Evolutionary conservation across 108 stramenopile species (phyloP).

Genomic region (Fragilaria radians): DNA sequence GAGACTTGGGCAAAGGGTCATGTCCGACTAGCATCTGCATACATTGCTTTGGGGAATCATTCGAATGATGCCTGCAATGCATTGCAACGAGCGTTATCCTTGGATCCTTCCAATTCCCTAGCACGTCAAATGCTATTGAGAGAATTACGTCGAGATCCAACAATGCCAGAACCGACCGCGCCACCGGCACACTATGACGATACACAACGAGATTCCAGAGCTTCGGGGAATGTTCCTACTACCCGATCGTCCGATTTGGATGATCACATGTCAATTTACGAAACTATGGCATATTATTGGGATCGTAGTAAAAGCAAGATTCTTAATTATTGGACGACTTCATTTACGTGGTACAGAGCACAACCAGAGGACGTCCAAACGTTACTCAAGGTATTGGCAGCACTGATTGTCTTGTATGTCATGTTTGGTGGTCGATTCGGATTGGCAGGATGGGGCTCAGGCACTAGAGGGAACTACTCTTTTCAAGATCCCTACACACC

Average conservation of each 20-base stretch:
- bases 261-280: background rate
- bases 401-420: conserved; percentile 54
- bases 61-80: conserved; percentile 81
- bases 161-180: conserved; percentile 11
- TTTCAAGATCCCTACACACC: conserved; percentile 37
- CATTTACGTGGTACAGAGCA: conserved; percentile 37
- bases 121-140: conserved; percentile 66
- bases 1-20: conserved; percentile 74
- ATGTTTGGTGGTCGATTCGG: conserved; percentile 81
- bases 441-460: conserved; percentile 15
- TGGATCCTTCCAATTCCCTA: conserved; percentile 50
- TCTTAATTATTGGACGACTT: conserved; percentile 4
- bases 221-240: background rate
- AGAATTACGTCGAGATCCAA: conserved; percentile 43
- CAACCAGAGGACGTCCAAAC: conserved; percentile 52
- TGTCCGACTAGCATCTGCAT: conserved; percentile 68
- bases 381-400: conserved; percentile 40
- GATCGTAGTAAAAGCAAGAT: background rate
- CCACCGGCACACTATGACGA: conserved; percentile 13
- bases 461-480: conserved; percentile 46
- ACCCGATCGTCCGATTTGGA: background rate
- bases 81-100: conserved; percentile 53
- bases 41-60: conserved; percentile 63
- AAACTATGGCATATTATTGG: background rate
- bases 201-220: conserved; percentile 3